A percentile compares a stretch with the other conserved stretches of the same genome.
Conservation (phyloP, 2,329 filamentous ascomycete genomes). For the Apiospora koreana region DNA sequence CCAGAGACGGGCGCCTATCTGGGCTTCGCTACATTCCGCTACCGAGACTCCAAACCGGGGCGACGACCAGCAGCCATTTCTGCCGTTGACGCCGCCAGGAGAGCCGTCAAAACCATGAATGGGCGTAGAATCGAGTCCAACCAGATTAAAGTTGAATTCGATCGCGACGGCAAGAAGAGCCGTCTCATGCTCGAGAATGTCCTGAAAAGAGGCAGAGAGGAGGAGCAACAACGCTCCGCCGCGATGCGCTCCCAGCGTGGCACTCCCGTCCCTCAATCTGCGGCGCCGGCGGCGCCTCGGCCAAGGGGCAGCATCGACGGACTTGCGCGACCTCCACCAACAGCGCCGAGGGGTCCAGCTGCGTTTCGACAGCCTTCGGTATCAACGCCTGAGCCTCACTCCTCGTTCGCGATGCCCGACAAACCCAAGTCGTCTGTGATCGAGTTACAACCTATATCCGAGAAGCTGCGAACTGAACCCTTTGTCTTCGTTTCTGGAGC, state of each 20-base stretch:
- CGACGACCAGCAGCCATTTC: constrained; percentile 56
- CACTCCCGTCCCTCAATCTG: constrained; percentile 26
- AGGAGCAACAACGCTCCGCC: constrained; percentile 43
- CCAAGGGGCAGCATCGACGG: constrained; percentile 39
- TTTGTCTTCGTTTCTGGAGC: constrained; percentile 89
- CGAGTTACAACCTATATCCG: constrained; percentile 66
- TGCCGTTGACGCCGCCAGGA: constrained; percentile 79
- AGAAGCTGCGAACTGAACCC: constrained; percentile 74
- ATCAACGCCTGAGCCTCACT: constrained; percentile 34
- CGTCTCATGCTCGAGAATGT: constrained; percentile 74
- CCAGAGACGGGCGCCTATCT: constrained; percentile 92
- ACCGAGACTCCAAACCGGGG: constrained; percentile 69
- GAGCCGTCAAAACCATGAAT: constrained; percentile 75
- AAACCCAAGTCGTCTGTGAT: constrained; percentile 56
- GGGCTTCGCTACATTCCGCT: constrained; percentile 89
- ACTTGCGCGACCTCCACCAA: constrained; percentile 70
- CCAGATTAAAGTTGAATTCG: constrained; percentile 79
- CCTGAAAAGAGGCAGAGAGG: constrained; percentile 68
- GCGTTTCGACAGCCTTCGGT: constrained; percentile 45
- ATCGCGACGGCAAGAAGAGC: constrained; percentile 85
- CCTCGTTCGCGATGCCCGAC: constrained; percentile 38
- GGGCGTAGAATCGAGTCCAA: constrained; percentile 78
- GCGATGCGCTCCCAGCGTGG: constrained; percentile 24
- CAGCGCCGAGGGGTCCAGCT: constrained; percentile 84
- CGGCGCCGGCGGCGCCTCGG: constrained; percentile 25